These are phyloP conservation scores for Gossypium anomalum DNA, from an alignment of 345 rosid species.

Conservation along the genomic window DNA sequence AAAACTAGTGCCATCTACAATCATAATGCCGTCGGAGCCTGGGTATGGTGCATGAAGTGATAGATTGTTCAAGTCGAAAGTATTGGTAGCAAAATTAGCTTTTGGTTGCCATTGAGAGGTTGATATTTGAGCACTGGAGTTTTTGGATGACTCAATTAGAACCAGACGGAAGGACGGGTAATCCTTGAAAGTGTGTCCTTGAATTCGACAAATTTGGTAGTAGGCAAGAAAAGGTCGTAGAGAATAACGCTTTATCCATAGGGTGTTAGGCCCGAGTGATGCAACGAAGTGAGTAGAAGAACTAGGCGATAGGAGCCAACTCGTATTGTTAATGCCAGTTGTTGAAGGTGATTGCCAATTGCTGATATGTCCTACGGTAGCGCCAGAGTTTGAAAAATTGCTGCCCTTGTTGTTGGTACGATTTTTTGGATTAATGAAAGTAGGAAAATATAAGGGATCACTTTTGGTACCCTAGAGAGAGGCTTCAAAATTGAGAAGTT, in stretches of 20 bases:
- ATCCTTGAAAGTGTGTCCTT: not conserved
- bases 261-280: not conserved
- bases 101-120: not conserved
- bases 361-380: not conserved
- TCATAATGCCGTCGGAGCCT: not conserved
- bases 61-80: not conserved
- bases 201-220: not conserved
- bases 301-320: not conserved
- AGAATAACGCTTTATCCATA: not conserved
- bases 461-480: not conserved
- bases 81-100: not conserved
- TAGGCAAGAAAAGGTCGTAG: not conserved
- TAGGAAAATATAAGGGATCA: not conserved
- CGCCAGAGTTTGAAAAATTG: not conserved
- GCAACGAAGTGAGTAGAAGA: too few species aligned
- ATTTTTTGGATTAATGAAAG: not conserved
- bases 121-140: not conserved
- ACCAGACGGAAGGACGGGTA: too few species aligned
- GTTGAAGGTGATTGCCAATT: not conserved
- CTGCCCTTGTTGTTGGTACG: not conserved
- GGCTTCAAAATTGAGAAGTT: not conserved
- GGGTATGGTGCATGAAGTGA: not conserved
- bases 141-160: not conserved
- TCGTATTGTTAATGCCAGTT: too few species aligned
- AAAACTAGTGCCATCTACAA: not conserved